These are phyloP conservation scores for Phytopythium delawarense DNA, from an alignment of 352 stramenopile genomes.

Conservation along the genomic window DNA sequence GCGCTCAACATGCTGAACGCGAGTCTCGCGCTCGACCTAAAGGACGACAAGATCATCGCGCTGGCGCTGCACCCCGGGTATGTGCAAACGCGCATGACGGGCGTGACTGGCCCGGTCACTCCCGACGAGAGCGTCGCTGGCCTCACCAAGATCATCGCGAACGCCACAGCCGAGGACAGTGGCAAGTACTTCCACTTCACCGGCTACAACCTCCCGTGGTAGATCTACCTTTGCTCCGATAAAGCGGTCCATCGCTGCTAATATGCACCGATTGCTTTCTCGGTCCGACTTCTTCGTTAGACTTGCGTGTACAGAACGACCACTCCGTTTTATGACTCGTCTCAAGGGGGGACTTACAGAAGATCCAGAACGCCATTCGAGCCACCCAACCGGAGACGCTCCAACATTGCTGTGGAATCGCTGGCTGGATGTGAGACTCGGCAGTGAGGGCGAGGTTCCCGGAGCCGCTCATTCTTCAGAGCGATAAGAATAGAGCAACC, in stretches of 20 bases:
- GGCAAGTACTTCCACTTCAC: slow-evolving; percentile 41
- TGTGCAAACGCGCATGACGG: slow-evolving; percentile 54
- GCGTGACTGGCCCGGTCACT: slow-evolving; percentile 23
- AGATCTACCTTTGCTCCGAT: background rate
- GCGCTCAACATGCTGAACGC: slow-evolving; percentile 70
- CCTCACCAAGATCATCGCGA: slow-evolving; percentile 35
- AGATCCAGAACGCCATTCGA: too few relatives aligned
- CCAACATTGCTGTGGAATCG: too few relatives aligned
- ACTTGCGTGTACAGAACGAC: too few relatives aligned
- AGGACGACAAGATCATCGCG: slow-evolving; percentile 36
- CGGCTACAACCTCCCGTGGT: slow-evolving; percentile 29
- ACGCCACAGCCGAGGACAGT: slow-evolving; percentile 31
- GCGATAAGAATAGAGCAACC: too few relatives aligned
- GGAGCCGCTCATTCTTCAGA: too few relatives aligned
- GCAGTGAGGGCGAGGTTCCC: too few relatives aligned
- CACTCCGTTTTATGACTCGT: too few relatives aligned
- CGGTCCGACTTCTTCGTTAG: too few relatives aligned
- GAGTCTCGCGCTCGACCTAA: slow-evolving; percentile 43
- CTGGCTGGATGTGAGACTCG: too few relatives aligned
- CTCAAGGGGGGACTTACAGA: too few relatives aligned
- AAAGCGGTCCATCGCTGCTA: too few relatives aligned
- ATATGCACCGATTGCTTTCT: background rate
- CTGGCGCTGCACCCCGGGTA: slow-evolving; percentile 51
- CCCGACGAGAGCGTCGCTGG: slow-evolving; percentile 34
- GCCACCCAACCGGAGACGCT: too few relatives aligned